phyloP scores from a whole-genome alignment of 805 yeast genomes.

The Lachancea kluyveri region DNA sequence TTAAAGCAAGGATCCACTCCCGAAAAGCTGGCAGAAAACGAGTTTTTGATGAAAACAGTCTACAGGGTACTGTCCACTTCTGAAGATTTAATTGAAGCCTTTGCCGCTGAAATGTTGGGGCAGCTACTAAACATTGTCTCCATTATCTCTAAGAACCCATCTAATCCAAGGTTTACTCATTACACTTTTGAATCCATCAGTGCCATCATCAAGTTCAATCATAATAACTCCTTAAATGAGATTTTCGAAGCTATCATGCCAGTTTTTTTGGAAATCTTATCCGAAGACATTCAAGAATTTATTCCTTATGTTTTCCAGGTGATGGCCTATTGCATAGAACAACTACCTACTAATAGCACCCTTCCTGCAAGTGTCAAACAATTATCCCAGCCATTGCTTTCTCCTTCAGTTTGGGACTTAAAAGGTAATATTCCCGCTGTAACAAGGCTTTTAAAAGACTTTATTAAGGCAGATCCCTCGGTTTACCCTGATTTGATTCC shows the following conservation, averaged over 20 bases:
- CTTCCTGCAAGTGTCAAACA: constrained; percentile 63
- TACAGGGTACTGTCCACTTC: constrained; percentile 76
- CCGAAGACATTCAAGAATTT: constrained; percentile 88
- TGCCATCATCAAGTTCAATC: constrained; percentile 53
- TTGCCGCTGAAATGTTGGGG: constrained; percentile 43
- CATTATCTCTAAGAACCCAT: constrained; percentile 79
- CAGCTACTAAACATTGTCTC: constrained; percentile 66
- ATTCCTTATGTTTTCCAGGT: constrained; percentile 90
- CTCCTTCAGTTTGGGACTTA: constrained; percentile 92
- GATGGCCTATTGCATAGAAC: constrained; percentile 70
- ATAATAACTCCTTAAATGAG: constrained; percentile 25
- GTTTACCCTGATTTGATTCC: constrained; percentile 55
- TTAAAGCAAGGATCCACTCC: constrained; percentile 58
- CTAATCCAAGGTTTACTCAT: constrained; percentile 91
- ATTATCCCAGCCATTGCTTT: constrained; percentile 71
- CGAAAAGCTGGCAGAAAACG: constrained; percentile 91
- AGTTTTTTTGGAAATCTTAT: constrained; percentile 56
- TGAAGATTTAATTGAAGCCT: constrained; percentile 51
- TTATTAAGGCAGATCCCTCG: constrained; percentile 38
- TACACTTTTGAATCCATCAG: constrained; percentile 86
- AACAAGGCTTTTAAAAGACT: constrained; percentile 67
- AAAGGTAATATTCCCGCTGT: constrained; percentile 92
- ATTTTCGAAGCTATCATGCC: constrained; percentile 52
- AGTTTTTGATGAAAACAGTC: constrained; percentile 80
- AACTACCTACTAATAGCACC: constrained; percentile 39